These are phyloP conservation scores for Trichosporon sp. DNA, from an alignment of 1,284 basidiomycete genomes.

Conservation along the genomic window DNA sequence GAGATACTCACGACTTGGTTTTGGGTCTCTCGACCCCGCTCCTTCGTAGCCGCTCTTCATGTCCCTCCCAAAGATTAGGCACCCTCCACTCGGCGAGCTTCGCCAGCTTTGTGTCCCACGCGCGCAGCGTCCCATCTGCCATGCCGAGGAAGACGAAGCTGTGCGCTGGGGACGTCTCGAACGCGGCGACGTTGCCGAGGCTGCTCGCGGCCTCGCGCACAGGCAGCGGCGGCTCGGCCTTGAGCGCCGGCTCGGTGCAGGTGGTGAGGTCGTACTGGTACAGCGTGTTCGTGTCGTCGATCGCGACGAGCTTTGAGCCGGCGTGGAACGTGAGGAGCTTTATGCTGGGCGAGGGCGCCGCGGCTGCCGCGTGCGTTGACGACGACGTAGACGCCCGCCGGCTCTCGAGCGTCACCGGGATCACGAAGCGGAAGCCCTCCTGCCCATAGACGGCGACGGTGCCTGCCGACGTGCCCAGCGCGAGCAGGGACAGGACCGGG, in stretches of 20 bases:
- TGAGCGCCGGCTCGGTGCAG: constrained; percentile 35
- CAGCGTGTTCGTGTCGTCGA: constrained; percentile 42
- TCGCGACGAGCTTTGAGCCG: constrained; percentile 40
- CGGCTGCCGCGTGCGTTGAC: background rate
- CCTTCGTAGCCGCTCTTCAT: constrained; percentile 63
- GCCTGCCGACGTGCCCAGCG: constrained; percentile 56
- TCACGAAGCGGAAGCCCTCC: constrained; percentile 42
- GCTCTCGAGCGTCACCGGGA: constrained; percentile 27
- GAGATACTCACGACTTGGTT: background rate
- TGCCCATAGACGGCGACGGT: constrained; percentile 45
- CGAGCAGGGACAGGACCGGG: constrained; percentile 67
- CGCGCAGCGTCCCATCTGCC: constrained; percentile 51
- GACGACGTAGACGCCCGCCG: background rate
- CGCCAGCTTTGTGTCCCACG: constrained; percentile 66
- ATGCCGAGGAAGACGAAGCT: constrained; percentile 46
- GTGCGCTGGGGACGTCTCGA: constrained; percentile 40
- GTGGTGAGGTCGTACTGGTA: constrained; percentile 37
- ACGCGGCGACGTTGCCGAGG: constrained; percentile 32
- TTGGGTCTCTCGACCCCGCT: background rate
- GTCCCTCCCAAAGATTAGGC: constrained; percentile 68
- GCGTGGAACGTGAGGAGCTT: constrained; percentile 49
- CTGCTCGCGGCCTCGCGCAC: constrained; percentile 31
- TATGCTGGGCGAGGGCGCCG: constrained; percentile 19
- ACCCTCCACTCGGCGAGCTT: constrained; percentile 61
- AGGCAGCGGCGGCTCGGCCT: constrained; percentile 36